Conservation (phyloP, 257 asterid species). For the Solanum rostratum region DNA sequence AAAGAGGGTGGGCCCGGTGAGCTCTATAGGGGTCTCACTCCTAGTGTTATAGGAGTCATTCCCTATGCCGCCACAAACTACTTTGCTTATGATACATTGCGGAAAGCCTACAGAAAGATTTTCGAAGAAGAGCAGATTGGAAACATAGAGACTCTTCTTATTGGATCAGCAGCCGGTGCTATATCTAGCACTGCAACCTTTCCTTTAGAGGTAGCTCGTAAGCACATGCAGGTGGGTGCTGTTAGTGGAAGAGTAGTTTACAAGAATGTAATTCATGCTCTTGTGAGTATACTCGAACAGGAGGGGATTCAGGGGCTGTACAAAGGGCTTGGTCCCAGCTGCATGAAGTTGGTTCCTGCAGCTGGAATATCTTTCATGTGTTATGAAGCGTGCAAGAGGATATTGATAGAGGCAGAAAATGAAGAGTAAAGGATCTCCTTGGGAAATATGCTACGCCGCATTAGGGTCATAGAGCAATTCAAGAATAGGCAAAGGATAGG, state of each 20-base stretch:
- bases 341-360: conserved; percentile 85
- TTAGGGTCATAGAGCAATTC: not conserved
- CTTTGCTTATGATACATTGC: conserved; percentile 70
- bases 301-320: conserved; percentile 81
- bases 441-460: not conserved
- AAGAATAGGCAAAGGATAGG: not conserved
- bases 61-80: conserved; percentile 91
- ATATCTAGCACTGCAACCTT: conserved; percentile 90
- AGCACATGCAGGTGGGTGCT: conserved; percentile 93
- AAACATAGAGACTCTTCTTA: conserved; percentile 77
- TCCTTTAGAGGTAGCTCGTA: conserved; percentile 93
- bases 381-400: conserved; percentile 85
- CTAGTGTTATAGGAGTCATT: conserved; percentile 79
- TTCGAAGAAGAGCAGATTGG: conserved; percentile 62
- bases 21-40: conserved; percentile 88
- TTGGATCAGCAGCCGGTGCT: conserved; percentile 89
- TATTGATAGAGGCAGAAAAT: conserved; percentile 63
- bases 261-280: conserved; percentile 79
- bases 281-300: conserved; percentile 59
- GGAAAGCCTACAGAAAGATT: conserved; percentile 47
- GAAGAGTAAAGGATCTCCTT: conserved; percentile 21
- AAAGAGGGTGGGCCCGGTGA: conserved; percentile 79
- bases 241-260: conserved; percentile 81
- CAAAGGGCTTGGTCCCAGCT: conserved; percentile 89
- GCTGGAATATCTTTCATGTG: conserved; percentile 99